These are phyloP conservation scores for Astragalus membranaceus DNA, from an alignment of 306 rosid genomes.

Conservation along the genomic window DNA sequence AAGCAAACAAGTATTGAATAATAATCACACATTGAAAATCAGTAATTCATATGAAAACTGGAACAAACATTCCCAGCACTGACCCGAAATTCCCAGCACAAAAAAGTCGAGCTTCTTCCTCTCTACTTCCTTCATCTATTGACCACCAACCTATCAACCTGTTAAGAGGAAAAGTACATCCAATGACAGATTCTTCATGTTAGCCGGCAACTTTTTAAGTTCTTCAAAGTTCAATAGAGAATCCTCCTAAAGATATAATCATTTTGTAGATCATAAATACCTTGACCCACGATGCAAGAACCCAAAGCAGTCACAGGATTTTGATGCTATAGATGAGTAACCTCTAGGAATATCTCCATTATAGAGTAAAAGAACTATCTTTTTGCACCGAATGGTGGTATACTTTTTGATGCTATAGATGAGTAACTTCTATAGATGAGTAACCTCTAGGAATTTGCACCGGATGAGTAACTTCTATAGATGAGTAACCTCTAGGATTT, in stretches of 20 bases:
- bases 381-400: no score
- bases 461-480: no score
- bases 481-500: no score
- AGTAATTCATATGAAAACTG: no score
- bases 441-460: no score
- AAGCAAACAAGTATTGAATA: no score
- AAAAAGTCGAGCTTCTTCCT: conserved; percentile 84
- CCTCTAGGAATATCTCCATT: conserved; percentile 45
- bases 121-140: conserved; percentile 78
- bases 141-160: conserved; percentile 98
- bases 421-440: no score
- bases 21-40: no score
- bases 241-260: not conserved
- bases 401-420: no score
- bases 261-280: conserved; percentile 28
- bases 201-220: not conserved
- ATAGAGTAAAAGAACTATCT: conserved; percentile 44
- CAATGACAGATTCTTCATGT: conserved; percentile 9
- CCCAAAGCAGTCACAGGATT: conserved; percentile 59
- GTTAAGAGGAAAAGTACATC: conserved; percentile 16
- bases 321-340: conserved; percentile 49
- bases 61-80: no score
- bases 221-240: not conserved
- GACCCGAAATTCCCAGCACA: conserved; percentile 61
- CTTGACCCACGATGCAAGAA: conserved; percentile 75